These are phyloP conservation scores for Scedosporium apiospermum DNA, from an alignment of 2,329 filamentous ascomycete species.

Conservation along the genomic window DNA sequence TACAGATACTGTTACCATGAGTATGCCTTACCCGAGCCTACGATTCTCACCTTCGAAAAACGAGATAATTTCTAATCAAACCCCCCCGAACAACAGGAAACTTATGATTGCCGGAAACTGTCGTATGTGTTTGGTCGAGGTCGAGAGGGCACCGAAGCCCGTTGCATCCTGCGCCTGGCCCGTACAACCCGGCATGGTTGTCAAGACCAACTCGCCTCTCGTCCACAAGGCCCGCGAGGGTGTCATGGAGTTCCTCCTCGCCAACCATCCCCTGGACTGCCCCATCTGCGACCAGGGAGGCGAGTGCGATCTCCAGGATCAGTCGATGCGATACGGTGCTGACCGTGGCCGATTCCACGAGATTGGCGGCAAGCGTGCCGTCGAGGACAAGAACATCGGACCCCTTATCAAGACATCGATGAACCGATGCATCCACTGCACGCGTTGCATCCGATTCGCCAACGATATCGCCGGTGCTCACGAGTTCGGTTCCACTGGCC, in stretches of 20 bases:
- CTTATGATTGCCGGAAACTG: constrained; percentile 99
- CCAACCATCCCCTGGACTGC: constrained; percentile 93
- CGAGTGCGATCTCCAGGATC: constrained; percentile 97
- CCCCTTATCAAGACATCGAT: constrained; percentile 98
- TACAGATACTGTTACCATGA: constrained; percentile 96
- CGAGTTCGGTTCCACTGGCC: constrained; percentile 86
- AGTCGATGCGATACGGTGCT: constrained; percentile 97
- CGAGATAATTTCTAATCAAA: constrained; percentile 26
- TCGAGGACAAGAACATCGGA: constrained; percentile 99
- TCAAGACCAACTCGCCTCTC: constrained; percentile 94
- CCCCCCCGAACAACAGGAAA: constrained; percentile 51
- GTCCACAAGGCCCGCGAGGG: constrained; percentile 97
- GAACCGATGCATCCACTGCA: constrained; percentile 99
- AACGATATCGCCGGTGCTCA: constrained; percentile 95
- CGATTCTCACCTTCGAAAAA: neutral
- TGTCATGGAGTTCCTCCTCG: constrained; percentile 96
- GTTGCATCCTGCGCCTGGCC: constrained; percentile 98
- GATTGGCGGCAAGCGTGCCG: constrained; percentile 86
- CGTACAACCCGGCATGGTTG: constrained; percentile 96
- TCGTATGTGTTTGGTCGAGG: constrained; percentile 98
- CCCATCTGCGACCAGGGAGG: constrained; percentile 98
- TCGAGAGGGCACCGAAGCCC: constrained; percentile 91
- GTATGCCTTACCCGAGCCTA: constrained; percentile 31
- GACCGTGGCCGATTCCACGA: constrained; percentile 97
- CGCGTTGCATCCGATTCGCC: constrained; percentile 91